Percentiles rank a stretch among this genome's conserved stretches.
These are phyloP conservation scores for Luffa aegyptiaca DNA, from an alignment of 306 rosid species.

Conservation along the genomic window DNA sequence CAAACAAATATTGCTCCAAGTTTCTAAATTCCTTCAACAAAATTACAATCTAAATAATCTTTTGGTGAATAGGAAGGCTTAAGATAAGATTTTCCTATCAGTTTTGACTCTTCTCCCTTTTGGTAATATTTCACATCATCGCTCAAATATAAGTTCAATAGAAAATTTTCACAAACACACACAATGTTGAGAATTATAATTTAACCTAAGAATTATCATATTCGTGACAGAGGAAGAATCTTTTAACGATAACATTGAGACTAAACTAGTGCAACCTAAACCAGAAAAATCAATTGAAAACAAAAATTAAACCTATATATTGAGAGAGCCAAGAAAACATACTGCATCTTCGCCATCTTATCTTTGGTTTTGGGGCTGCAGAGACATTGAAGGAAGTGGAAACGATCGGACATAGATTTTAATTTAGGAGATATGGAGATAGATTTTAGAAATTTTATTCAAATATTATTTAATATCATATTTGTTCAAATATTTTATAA, in stretches of 20 bases:
- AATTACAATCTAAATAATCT: neutral
- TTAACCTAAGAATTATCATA: neutral
- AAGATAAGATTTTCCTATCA: neutral
- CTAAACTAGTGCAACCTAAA: too few species aligned
- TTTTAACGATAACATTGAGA: neutral
- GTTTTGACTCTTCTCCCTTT: neutral
- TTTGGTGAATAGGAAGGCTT: neutral
- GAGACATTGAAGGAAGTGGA: conserved; percentile 4
- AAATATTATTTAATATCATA: too few species aligned
- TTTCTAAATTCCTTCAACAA: neutral
- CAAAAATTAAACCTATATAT: neutral
- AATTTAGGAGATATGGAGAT: too few species aligned
- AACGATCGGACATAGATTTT: too few species aligned
- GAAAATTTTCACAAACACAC: neutral
- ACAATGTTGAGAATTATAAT: neutral
- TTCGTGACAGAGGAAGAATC: neutral
- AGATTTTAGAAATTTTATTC: too few species aligned
- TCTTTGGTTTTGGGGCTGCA: conserved; percentile 26
- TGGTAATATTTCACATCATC: neutral
- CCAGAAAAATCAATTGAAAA: too few species aligned
- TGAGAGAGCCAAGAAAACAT: neutral
- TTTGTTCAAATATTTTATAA: too few species aligned
- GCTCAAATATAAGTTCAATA: neutral
- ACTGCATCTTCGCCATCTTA: conserved; percentile 93
- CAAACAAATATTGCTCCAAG: neutral